Percentiles rank a stretch among this genome's conserved stretches.
phyloP scores from a whole-genome alignment of 2,329 filamentous ascomycete species.

The Hypoxylon sp. region DNA sequence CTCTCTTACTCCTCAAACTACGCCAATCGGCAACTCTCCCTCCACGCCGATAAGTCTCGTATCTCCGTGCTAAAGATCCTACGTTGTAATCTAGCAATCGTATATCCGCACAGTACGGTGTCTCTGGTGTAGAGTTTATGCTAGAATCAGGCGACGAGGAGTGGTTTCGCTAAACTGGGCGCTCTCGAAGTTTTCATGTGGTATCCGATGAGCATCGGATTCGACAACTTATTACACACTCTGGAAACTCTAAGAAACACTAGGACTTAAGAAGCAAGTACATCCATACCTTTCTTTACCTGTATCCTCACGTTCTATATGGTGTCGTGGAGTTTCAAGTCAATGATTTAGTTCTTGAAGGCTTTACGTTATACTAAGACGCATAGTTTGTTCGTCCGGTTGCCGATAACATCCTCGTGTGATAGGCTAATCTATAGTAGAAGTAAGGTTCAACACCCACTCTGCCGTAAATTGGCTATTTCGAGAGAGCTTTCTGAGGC shows the following conservation, averaged over 20 bases:
- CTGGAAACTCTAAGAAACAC: too few relatives aligned
- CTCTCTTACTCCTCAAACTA: neutral
- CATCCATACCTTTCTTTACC: neutral
- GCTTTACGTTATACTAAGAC: neutral
- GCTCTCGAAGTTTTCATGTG: neutral
- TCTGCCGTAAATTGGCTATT: too few relatives aligned
- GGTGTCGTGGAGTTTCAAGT: neutral
- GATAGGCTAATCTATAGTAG: neutral
- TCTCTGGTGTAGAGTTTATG: neutral
- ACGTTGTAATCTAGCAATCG: neutral
- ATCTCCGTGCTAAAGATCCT: neutral
- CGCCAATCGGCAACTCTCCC: neutral
- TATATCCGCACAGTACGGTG: neutral
- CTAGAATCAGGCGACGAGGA: neutral
- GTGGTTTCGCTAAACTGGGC: neutral
- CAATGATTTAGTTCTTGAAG: neutral
- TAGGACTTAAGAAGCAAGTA: neutral
- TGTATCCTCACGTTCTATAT: neutral
- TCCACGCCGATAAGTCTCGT: neutral
- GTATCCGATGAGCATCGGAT: neutral
- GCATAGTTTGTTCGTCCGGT: neutral
- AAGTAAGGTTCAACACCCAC: neutral
- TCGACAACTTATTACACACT: neutral
- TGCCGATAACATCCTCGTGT: neutral
- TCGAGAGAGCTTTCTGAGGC: too few relatives aligned